A percentile compares a stretch with the other conserved stretches of the same genome.
Evolutionary conservation across 2,329 filamentous ascomycete genomes (phyloP).

Genomic region (Aureobasidium zeae): DNA sequence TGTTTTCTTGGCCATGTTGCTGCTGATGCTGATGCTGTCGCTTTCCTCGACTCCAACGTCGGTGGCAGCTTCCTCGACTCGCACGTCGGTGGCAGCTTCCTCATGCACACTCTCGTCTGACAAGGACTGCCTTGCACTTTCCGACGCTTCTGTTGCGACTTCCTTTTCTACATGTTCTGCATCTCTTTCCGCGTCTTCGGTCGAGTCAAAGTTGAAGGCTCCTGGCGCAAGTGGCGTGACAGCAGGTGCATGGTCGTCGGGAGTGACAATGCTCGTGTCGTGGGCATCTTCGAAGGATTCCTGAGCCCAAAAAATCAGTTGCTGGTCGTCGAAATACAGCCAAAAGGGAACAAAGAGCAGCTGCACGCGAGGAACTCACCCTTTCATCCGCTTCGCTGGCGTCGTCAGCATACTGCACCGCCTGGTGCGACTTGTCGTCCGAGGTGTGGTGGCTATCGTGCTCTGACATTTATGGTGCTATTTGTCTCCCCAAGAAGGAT

Average conservation of each 20-base stretch:
- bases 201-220: not conserved
- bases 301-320: too few relatives aligned
- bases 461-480: conserved; percentile 5
- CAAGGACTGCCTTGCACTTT: conserved; percentile 34
- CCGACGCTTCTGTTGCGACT: conserved; percentile 27
- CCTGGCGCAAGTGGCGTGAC: not conserved
- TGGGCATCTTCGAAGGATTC: conserved; percentile 78
- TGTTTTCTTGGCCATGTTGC: not conserved
- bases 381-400: conserved; percentile 8
- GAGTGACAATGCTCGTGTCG: conserved; percentile 40
- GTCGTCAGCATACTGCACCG: conserved; percentile 1
- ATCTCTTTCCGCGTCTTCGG: conserved; percentile 23
- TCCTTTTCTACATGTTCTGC: conserved; percentile 24
- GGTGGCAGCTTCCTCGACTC: conserved; percentile 10
- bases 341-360: not conserved
- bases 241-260: conserved; percentile 15
- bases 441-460: conserved; percentile 1
- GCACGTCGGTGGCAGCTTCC: not conserved
- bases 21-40: conserved; percentile 19
- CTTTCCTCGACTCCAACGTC: conserved; percentile 17
- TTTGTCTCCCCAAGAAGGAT: not conserved
- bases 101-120: conserved; percentile 43
- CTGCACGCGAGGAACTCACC: conserved; percentile 13
- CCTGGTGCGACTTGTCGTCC: conserved; percentile 8
- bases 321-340: not conserved